These are phyloP conservation scores for Azolla pinnata DNA, from an alignment of 75 land plant genomes.

Conservation along the genomic window DNA sequence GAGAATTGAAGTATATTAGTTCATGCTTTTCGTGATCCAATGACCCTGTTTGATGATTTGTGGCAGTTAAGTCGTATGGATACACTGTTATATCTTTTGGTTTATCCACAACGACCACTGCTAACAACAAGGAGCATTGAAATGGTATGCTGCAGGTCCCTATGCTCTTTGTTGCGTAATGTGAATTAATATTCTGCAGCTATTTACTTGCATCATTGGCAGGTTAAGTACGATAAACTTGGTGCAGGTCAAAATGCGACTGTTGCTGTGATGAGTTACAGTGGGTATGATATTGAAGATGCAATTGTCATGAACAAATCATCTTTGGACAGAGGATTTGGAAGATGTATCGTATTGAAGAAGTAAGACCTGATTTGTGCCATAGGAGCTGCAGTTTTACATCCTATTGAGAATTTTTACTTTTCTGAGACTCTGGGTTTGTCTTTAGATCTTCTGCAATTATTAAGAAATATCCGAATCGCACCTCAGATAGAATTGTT, in stretches of 20 bases:
- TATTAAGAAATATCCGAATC: conserved; percentile 46
- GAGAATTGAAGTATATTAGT: too few species aligned
- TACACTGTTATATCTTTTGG: conserved; percentile 74
- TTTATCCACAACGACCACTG: conserved; percentile 91
- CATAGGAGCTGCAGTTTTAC: neutral
- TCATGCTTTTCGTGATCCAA: too few species aligned
- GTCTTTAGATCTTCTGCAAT: conserved; percentile 35
- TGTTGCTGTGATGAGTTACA: conserved; percentile 99
- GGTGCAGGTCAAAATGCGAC: conserved; percentile 99
- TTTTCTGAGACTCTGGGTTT: neutral
- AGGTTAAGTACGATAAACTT: conserved; percentile 95
- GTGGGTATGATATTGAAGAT: conserved; percentile 99
- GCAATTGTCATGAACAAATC: conserved; percentile 99
- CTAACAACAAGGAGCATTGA: conserved; percentile 92
- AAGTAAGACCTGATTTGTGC: too few species aligned
- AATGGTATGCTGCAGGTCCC: too few species aligned
- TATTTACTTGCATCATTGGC: conserved; percentile 9
- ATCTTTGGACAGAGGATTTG: conserved; percentile 98
- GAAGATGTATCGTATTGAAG: conserved; percentile 93
- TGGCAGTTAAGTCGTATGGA: conserved; percentile 76
- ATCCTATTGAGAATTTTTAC: neutral
- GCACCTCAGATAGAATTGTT: conserved; percentile 53
- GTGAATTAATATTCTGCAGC: too few species aligned
- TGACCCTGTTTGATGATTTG: too few species aligned
- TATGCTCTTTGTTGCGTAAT: too few species aligned